Evolutionary conservation across 371 early-diverging fungal species (phyloP).

Genomic region (Mucor mucedo): DNA sequence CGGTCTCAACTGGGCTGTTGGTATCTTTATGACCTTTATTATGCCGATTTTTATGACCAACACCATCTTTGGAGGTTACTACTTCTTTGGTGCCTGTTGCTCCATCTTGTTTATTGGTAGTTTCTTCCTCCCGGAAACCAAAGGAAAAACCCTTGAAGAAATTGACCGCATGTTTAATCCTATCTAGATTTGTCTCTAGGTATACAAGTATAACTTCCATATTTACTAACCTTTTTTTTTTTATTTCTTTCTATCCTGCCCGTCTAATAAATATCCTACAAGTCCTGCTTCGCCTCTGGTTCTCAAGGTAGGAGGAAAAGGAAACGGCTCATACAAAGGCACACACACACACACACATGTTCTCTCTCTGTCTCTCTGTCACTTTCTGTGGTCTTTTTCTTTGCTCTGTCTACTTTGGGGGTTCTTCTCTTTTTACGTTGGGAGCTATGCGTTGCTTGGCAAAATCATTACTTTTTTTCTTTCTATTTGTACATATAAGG

Average conservation of each 20-base stretch:
- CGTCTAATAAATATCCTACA: conserved; percentile 15
- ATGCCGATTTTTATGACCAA: conserved; percentile 60
- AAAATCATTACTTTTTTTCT: conserved; percentile 8
- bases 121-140: conserved; percentile 58
- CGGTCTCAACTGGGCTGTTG: conserved; percentile 69
- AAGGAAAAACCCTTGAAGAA: conserved; percentile 59
- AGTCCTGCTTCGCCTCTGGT: conserved; percentile 21
- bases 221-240: conserved; percentile 3
- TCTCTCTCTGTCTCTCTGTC: background rate
- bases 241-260: background rate
- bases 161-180: conserved; percentile 62
- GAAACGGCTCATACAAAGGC: background rate
- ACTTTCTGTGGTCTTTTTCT: background rate
- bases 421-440: conserved; percentile 4
- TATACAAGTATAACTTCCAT: background rate
- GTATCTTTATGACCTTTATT: conserved; percentile 52
- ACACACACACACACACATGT: background rate
- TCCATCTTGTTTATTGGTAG: conserved; percentile 48
- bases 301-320: conserved; percentile 11
- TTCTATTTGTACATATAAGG: conserved; percentile 24
- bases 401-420: background rate
- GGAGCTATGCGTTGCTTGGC: conserved; percentile 17
- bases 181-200: conserved; percentile 9
- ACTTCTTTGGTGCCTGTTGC: conserved; percentile 59
- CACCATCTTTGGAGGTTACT: conserved; percentile 59